Base-by-base conservation (phyloP, 1,284 basidiomycete genomes). In the Irpex rosettiformis region DNA sequence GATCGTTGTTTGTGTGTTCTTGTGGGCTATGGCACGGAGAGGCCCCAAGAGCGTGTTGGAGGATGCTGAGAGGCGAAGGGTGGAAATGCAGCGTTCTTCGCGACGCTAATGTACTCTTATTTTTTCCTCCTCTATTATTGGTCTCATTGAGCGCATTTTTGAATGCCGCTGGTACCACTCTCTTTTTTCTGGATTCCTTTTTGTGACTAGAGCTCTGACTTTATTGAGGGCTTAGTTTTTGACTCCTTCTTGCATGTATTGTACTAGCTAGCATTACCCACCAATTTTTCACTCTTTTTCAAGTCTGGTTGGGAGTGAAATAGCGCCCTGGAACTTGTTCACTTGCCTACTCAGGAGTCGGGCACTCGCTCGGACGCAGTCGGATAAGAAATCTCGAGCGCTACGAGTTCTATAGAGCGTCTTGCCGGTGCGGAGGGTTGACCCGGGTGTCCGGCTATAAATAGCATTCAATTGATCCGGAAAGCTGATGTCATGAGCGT, bases 21-120 rank as follows among this genome's bases (percentile, higher is more conserved):
- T 92, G 58, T 91, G 83, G 79, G 81, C 86, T 40, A 88, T 91
- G 86, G 88, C 88, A 59, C 83, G 77, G 70, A 78, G 82, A 27
- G 90, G 89, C 5, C 89, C 89, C 1, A 86, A 84, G 75, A 79
- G 79, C 55, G 81, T 91, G 52, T 65, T 91, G 58, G 75, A 75
- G 40, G 80, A 84, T 61, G 77, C 79, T 13, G 80, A 80, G 54
- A 73, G 73, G 64, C 75, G 65, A 54, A 57, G 67, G 54, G 58
- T 52, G 22, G 59, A 59, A 24, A n/a, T 27, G 21, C 55, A 57
- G 55, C 24, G 58, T 8, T 7, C 48, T 16, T 25, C 22, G 48
- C 24, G 48, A 10, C 25, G 48, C 25, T 51, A 22, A 51, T 51
- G 6, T 29, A 21, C 21, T 1, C 21, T 47, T 52, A 13, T 30